Evolutionary conservation across 805 yeast genomes (phyloP), one percentile per base, ranked within the genome.

Genomic region (Komagataella mondaviorum): DNA sequence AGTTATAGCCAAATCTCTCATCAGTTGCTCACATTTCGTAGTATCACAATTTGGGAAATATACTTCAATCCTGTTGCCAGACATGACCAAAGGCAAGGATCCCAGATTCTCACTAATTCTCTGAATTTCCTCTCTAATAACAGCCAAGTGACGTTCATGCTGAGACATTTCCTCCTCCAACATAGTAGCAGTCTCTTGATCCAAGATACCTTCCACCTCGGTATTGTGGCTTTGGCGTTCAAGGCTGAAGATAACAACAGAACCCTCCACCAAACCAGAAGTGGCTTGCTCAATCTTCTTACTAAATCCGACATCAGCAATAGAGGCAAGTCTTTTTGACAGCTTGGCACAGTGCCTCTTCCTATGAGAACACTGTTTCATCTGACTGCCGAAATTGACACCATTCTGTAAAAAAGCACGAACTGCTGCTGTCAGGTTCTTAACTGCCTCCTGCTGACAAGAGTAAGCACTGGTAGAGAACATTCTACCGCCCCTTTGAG

Each of bases 11-110:
- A 77, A 70, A 47, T 85, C 93, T 45, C 71, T 60, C 53, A 85
- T 64, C 53, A 85, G 64, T 18, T 55, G 54, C 57, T 81, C 83
- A 57, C 85, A 76, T 56, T 79, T 79, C 5, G 63, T 68, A 6
- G 72, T 65, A 54, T 84, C 88, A 53, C 84, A 73, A 61, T 84
- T 85, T 39, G 91, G 88, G 67, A 88, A 86, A 61, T 77, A 83
- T 12, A 83, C 77, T 56, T 83, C 68, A 50, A 80, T 58, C 30
- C 66, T 60, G 51, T 63, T 64, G 30, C 71, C 66, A 48, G 79
- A 70, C 51, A 84, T 69, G 6, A 86, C 88, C 55, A 81, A 75
- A 55, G 3, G 62, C 56, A 10, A 65, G 55, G 81, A 80, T 2
- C 93, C 93, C 52, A 82, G 76, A 3, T 63, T 57, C 30, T 80